Base-by-base conservation (phyloP, 108 stramenopile species). In the Mayamaea pseudoterrestris region DNA sequence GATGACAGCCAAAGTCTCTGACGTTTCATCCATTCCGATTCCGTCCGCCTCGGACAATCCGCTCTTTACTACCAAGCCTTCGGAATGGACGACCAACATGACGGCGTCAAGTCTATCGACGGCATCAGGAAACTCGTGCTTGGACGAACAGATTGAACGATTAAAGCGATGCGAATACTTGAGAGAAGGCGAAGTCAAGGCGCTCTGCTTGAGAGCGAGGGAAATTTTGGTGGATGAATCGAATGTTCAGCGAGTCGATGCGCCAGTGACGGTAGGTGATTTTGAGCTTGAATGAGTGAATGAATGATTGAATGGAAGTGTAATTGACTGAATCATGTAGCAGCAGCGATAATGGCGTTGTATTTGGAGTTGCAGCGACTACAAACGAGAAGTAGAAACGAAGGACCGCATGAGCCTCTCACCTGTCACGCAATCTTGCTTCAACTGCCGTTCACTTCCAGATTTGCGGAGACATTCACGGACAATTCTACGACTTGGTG, bases 381-480 rank as follows among this genome's bases (percentile, higher is more conserved):
- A n/a, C n/a, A n/a, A n/a, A n/a, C n/a, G n/a, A n/a, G n/a, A n/a
- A n/a, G n/a, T n/a, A n/a, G n/a, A n/a, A n/a, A n/a, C n/a, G n/a
- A n/a, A n/a, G n/a, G n/a, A n/a, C n/a, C n/a, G n/a, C n/a, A n/a
- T n/a, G n/a, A n/a, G n/a, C n/a, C n/a, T n/a, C n/a, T n/a, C n/a
- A n/a, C n/a, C n/a, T n/a, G n/a, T n/a, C n/a, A n/a, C n/a, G n/a
- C n/a, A n/a, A n/a, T n/a, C n/a, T n/a, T n/a, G n/a, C n/a, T n/a
- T n/a, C n/a, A n/a, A n/a, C n/a, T n/a, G n/a, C n/a, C n/a, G n/a
- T n/a, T n/a, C 22, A 13, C 13, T 24, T 56, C 7, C 44, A 82
- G 80, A 96, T 98, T 45, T 95, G 93, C 48, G 98, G 98, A 9
- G 98, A 99, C 62, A 93, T 99, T 39, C 98, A 99, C 65, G 98